Percentiles rank a stretch among this genome's conserved stretches.
Conservation (phyloP, 805 yeast genomes). For the Candida tallmaniae region DNA sequence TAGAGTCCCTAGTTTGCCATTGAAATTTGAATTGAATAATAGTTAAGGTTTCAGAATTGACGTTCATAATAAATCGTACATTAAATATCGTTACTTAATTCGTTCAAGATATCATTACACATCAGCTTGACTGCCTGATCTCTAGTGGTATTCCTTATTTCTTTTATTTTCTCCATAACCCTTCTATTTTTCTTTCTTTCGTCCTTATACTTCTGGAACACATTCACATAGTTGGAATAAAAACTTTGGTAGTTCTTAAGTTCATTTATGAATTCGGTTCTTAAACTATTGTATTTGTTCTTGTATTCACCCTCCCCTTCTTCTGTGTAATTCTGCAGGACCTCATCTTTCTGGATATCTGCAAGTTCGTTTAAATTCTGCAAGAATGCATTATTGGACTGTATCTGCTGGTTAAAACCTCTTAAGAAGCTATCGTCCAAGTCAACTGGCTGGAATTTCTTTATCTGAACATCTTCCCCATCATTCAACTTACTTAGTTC, state of each 20-base stretch:
- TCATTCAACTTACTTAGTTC: conserved; percentile 9
- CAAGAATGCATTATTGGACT: conserved; percentile 14
- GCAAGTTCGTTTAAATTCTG: conserved; percentile 17
- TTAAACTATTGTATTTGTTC: conserved; percentile 19
- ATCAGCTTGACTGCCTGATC: conserved; percentile 17
- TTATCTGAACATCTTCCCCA: conserved; percentile 1
- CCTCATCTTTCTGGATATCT: conserved; percentile 6
- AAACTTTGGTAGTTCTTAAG: conserved; percentile 21
- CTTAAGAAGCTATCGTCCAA: background rate
- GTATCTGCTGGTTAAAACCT: conserved; percentile 8
- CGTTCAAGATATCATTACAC: conserved; percentile 20
- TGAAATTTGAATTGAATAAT: too few relatives aligned
- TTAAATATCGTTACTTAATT: conserved; percentile 6
- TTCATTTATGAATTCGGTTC: conserved; percentile 25
- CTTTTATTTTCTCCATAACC: conserved; percentile 12
- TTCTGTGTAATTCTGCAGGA: background rate
- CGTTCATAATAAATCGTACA: too few relatives aligned
- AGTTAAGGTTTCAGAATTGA: too few relatives aligned
- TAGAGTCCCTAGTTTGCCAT: too few relatives aligned
- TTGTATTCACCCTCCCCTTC: too few relatives aligned
- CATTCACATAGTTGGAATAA: conserved; percentile 26
- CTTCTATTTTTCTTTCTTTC: conserved; percentile 8
- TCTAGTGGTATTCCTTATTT: conserved; percentile 18
- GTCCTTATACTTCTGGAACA: conserved; percentile 24
- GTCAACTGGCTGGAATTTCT: background rate